These are phyloP conservation scores for Scutellospora calospora DNA, from an alignment of 371 early-diverging fungal species.

Conservation along the genomic window DNA sequence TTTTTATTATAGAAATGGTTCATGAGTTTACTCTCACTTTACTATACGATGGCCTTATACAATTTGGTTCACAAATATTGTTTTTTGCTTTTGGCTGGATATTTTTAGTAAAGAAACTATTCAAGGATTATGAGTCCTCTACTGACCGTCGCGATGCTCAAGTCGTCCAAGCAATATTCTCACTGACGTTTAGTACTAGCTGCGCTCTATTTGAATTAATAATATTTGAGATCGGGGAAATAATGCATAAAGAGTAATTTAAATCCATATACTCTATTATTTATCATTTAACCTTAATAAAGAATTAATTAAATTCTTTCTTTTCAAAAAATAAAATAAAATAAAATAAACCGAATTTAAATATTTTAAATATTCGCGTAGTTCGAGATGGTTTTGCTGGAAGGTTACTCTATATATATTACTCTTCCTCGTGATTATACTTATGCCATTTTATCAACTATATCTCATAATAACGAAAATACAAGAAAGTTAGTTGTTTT, in stretches of 20 bases:
- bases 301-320: background rate
- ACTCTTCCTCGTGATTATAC: constrained; percentile 69
- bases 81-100: constrained; percentile 65
- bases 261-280: background rate
- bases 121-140: constrained; percentile 60
- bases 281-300: background rate
- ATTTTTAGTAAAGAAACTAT: constrained; percentile 60
- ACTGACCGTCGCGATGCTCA: constrained; percentile 54
- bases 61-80: constrained; percentile 55
- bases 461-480: constrained; percentile 65
- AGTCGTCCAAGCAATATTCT: constrained; percentile 74
- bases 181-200: constrained; percentile 78
- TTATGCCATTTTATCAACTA: constrained; percentile 83
- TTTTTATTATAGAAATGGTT: background rate
- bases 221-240: constrained; percentile 80
- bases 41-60: constrained; percentile 52
- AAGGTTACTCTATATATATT: constrained; percentile 71
- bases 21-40: constrained; percentile 46
- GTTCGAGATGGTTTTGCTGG: constrained; percentile 82
- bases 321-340: background rate
- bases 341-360: constrained; percentile 5
- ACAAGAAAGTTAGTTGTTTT: constrained; percentile 47
- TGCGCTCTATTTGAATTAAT: constrained; percentile 85
- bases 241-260: constrained; percentile 69
- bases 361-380: constrained; percentile 44